Evolutionary conservation across 2,329 filamentous ascomycete species (phyloP).

Genomic region (Diaporthe citrichinensis): DNA sequence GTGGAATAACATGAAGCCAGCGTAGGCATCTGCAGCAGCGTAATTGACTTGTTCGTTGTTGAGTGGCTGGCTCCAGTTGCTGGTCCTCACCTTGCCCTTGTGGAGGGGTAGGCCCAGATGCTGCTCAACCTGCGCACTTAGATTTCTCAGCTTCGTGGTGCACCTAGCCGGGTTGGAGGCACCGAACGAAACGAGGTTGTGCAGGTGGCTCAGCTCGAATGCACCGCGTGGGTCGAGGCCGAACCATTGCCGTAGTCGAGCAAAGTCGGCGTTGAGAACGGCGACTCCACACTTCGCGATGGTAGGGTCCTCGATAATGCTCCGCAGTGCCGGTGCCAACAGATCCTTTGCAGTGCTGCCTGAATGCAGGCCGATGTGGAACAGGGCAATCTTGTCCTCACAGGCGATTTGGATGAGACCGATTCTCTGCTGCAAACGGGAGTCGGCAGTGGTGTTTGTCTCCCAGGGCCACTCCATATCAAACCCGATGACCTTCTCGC

Average conservation of each 20-base stretch:
- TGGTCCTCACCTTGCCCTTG: conserved; percentile 81
- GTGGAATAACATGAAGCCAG: conserved; percentile 80
- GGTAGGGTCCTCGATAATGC: conserved; percentile 78
- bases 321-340: conserved; percentile 77
- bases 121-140: conserved; percentile 79
- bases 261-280: conserved; percentile 76
- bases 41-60: conserved; percentile 78
- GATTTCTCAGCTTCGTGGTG: conserved; percentile 69
- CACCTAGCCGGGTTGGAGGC: conserved; percentile 65
- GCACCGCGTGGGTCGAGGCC: conserved; percentile 75
- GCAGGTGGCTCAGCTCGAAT: conserved; percentile 87
- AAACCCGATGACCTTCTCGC: conserved; percentile 83
- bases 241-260: conserved; percentile 76
- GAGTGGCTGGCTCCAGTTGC: conserved; percentile 80
- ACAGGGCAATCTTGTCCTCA: conserved; percentile 81
- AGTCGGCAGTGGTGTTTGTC: conserved; percentile 53
- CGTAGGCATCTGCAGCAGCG: conserved; percentile 87
- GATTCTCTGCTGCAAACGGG: conserved; percentile 75
- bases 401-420: conserved; percentile 88
- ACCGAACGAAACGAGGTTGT: conserved; percentile 80
- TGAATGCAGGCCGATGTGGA: conserved; percentile 80
- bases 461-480: conserved; percentile 86
- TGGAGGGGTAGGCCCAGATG: conserved; percentile 80
- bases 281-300: conserved; percentile 84
- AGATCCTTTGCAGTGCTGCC: conserved; percentile 63